A percentile compares a stretch with the other conserved stretches of the same genome.
phyloP scores from a whole-genome alignment of 805 yeast species.

The Teunomyces lycoperdinae region DNA sequence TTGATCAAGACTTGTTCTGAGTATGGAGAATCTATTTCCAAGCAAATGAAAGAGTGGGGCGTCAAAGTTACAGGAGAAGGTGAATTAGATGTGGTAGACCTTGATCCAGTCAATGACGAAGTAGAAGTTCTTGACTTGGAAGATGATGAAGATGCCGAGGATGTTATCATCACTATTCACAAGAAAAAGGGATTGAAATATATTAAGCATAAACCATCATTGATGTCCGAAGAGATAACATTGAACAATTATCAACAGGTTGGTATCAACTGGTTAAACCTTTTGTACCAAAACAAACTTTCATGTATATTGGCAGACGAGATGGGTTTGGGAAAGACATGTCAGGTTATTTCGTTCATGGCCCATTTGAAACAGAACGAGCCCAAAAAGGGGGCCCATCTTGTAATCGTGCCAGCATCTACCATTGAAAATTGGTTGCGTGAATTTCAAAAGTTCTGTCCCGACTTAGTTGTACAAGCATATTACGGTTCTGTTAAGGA shows the following conservation, averaged over 20 bases:
- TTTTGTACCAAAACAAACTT: conserved; percentile 71
- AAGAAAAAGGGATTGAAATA: conserved; percentile 34
- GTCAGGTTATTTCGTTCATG: conserved; percentile 91
- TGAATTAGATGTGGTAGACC: conserved; percentile 62
- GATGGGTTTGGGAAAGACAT: conserved; percentile 97
- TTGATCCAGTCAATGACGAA: conserved; percentile 32
- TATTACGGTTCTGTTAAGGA: conserved; percentile 88
- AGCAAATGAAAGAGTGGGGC: conserved; percentile 84
- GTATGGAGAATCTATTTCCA: conserved; percentile 67
- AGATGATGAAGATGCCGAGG: conserved; percentile 35
- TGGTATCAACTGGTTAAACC: conserved; percentile 91
- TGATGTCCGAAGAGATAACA: conserved; percentile 59
- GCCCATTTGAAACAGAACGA: conserved; percentile 75
- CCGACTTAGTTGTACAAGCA: conserved; percentile 77
- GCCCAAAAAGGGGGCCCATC: conserved; percentile 69
- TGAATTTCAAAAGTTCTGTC: conserved; percentile 88
- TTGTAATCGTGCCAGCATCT: conserved; percentile 93
- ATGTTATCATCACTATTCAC: conserved; percentile 21
- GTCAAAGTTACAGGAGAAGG: conserved; percentile 69
- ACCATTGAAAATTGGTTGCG: conserved; percentile 97
- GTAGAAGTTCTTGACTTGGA: conserved; percentile 14
- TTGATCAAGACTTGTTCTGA: conserved; percentile 78
- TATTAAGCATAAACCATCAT: conserved; percentile 68
- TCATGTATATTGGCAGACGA: conserved; percentile 97
- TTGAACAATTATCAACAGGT: conserved; percentile 91